Conservation (phyloP, 1,139 yeast species). For the Zhuliangozyma blackwelliae region DNA sequence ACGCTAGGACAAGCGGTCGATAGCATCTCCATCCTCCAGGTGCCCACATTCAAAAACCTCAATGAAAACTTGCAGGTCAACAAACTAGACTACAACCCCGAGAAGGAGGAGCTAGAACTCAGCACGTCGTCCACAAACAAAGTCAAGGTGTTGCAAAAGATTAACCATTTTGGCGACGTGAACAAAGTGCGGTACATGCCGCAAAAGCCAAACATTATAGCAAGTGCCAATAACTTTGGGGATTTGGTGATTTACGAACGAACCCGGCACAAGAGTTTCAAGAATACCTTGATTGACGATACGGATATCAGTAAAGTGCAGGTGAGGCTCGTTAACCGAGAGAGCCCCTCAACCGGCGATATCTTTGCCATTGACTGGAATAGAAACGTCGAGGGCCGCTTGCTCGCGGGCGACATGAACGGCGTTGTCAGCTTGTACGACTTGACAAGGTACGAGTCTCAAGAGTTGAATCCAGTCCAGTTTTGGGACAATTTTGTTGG, state of each 20-base stretch:
- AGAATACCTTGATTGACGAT: conserved; percentile 25
- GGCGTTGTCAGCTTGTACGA: conserved; percentile 36
- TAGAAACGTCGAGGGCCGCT: conserved; percentile 31
- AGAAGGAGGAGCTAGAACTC: conserved; percentile 40
- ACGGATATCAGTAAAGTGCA: conserved; percentile 21
- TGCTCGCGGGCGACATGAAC: conserved; percentile 33
- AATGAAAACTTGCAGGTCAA: conserved; percentile 29
- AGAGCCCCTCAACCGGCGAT: conserved; percentile 16
- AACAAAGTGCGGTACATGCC: conserved; percentile 40
- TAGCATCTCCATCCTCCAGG: conserved; percentile 34
- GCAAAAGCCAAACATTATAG: conserved; percentile 42
- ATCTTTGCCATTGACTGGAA: conserved; percentile 48
- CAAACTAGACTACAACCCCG: conserved; percentile 33
- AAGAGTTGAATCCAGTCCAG: conserved; percentile 8
- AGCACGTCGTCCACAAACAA: conserved; percentile 16
- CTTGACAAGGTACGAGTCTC: conserved; percentile 20
- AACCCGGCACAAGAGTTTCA: conserved; percentile 47
- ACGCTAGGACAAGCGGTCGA: conserved; percentile 43
- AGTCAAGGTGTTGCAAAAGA: conserved; percentile 32
- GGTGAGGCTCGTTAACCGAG: conserved; percentile 5
- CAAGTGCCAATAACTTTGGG: conserved; percentile 39
- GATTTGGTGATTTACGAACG: conserved; percentile 45
- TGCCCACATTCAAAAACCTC: conserved; percentile 31
- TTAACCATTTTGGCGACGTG: conserved; percentile 44
- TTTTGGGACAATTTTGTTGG: conserved; percentile 25